These are phyloP conservation scores for Boletus sp. DNA, from an alignment of 768 basidiomycete genomes.

Conservation along the genomic window DNA sequence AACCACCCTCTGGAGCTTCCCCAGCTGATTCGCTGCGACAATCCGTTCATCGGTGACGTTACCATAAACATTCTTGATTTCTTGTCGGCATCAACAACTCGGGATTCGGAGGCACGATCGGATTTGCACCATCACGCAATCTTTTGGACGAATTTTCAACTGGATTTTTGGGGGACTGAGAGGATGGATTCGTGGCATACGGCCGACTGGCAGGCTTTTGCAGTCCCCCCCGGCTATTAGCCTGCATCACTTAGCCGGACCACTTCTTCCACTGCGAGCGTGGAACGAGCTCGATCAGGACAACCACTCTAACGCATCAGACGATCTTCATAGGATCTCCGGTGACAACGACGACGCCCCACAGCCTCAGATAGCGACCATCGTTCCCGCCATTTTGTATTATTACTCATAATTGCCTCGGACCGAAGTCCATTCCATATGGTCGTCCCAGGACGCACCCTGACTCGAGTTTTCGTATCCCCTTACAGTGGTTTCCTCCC, in stretches of 20 bases:
- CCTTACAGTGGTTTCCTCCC: conserved; percentile 16
- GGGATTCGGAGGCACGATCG: conserved; percentile 23
- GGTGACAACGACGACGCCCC: conserved; percentile 13
- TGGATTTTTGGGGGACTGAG: conserved; percentile 17
- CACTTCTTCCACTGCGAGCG: conserved; percentile 19
- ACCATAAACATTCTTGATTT: conserved; percentile 20
- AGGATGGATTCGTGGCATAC: conserved; percentile 18
- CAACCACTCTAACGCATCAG: conserved; percentile 13
- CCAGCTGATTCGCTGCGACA: conserved; percentile 32
- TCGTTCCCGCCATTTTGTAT: conserved; percentile 23
- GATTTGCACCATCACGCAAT: conserved; percentile 24
- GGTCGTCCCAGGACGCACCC: conserved; percentile 23
- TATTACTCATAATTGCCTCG: conserved; percentile 36
- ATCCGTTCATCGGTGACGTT: conserved; percentile 32
- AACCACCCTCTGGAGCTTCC: conserved; percentile 34
- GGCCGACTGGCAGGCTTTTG: conserved; percentile 12
- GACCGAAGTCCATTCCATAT: conserved; percentile 19
- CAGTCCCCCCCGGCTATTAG: conserved; percentile 7
- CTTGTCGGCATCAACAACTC: conserved; percentile 31
- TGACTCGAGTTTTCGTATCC: conserved; percentile 18
- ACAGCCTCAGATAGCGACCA: conserved; percentile 16
- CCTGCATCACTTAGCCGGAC: conserved; percentile 10
- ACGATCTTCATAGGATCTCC: conserved; percentile 27
- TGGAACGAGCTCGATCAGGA: conserved; percentile 24
- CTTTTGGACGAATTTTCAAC: conserved; percentile 30